A percentile compares a stretch with the other conserved stretches of the same genome.
These are phyloP conservation scores for Fusarium annulatum DNA, from an alignment of 2,329 filamentous ascomycete species.

Conservation along the genomic window DNA sequence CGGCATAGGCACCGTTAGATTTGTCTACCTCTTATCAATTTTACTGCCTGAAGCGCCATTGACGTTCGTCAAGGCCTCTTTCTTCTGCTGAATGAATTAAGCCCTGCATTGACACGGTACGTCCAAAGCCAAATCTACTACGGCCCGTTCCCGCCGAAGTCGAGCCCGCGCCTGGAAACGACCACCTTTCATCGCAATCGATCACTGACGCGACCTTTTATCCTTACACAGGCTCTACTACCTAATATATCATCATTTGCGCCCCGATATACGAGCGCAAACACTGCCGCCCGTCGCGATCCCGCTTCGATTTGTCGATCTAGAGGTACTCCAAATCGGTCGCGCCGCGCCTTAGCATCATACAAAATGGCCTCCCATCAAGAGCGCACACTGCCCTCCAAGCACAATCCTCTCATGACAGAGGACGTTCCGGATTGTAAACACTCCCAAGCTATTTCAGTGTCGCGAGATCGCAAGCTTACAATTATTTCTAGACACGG, in stretches of 20 bases:
- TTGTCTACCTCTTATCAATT: slow-evolving; percentile 16
- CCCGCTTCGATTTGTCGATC: slow-evolving; percentile 30
- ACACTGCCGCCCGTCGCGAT: slow-evolving; percentile 17
- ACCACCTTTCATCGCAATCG: slow-evolving; percentile 10
- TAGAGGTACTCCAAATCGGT: slow-evolving; percentile 27
- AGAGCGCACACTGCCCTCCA: slow-evolving; percentile 64
- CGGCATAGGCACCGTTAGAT: slow-evolving; percentile 30
- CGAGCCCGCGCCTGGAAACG: slow-evolving; percentile 24
- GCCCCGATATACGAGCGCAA: slow-evolving; percentile 14
- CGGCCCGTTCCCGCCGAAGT: slow-evolving; percentile 29
- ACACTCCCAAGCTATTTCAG: slow-evolving; percentile 4
- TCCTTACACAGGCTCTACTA: slow-evolving; percentile 14
- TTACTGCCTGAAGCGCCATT: slow-evolving; percentile 29
- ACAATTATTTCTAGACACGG: slow-evolving; percentile 65
- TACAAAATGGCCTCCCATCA: slow-evolving; percentile 54
- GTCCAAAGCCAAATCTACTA: slow-evolving; percentile 26
- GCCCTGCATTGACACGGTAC: slow-evolving; percentile 44
- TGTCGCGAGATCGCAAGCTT: slow-evolving; percentile 37
- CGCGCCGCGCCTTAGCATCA: slow-evolving; percentile 47
- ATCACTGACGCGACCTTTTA: slow-evolving; percentile 35
- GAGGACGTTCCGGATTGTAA: slow-evolving; percentile 73
- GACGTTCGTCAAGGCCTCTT: slow-evolving; percentile 13
- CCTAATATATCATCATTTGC: slow-evolving; percentile 23
- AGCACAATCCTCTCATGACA: slow-evolving; percentile 74
- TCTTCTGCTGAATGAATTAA: slow-evolving; percentile 37